Evolutionary conservation across 1,139 yeast species (phyloP).

Genomic region (Pichia sp.): DNA sequence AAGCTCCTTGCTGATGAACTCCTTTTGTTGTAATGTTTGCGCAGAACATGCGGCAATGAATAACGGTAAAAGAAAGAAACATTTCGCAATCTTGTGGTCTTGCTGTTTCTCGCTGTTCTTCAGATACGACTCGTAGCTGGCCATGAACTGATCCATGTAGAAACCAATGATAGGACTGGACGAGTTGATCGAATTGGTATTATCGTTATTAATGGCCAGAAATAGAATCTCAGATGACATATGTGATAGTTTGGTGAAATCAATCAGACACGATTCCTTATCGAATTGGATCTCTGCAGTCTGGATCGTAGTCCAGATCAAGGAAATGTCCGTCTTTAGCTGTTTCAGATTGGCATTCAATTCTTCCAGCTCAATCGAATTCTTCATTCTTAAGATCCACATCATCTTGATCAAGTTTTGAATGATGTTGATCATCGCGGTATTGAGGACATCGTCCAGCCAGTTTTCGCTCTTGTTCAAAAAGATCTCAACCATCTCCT

Average conservation of each 20-base stretch:
- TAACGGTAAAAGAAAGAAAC: constrained; percentile 27
- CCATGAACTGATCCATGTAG: constrained; percentile 29
- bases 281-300: constrained; percentile 30
- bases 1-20: constrained; percentile 28
- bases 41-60: constrained; percentile 35
- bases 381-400: constrained; percentile 35
- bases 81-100: constrained; percentile 11
- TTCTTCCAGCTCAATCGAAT: constrained; percentile 8
- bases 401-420: constrained; percentile 41
- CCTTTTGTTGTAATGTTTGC: constrained; percentile 26
- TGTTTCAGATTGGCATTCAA: constrained; percentile 15
- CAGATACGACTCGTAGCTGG: constrained; percentile 24
- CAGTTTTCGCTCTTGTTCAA: constrained; percentile 25
- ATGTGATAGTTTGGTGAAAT: constrained; percentile 26
- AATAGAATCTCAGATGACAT: constrained; percentile 29
- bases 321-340: constrained; percentile 25
- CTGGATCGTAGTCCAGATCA: constrained; percentile 29
- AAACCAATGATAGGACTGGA: constrained; percentile 30
- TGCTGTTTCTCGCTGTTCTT: not conserved
- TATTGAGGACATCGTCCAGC: constrained; percentile 39
- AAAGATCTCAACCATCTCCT: constrained; percentile 33
- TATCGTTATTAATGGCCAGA: constrained; percentile 31
- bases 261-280: constrained; percentile 7
- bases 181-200: constrained; percentile 28
- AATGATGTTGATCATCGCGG: constrained; percentile 37